Evolutionary conservation across 108 stramenopile species (phyloP).

Genomic region (Cyclotella distinguenda): DNA sequence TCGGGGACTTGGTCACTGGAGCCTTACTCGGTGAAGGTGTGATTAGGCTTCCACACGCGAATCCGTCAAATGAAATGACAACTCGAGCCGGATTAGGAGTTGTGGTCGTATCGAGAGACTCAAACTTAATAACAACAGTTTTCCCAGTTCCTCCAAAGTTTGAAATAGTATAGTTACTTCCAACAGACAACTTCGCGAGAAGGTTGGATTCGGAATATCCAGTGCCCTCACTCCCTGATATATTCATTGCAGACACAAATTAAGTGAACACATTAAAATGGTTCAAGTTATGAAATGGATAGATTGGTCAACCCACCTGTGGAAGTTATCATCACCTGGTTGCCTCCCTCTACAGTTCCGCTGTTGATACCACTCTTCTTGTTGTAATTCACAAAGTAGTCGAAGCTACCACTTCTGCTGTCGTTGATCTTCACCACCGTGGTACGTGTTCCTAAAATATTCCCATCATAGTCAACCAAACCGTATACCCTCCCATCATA

Average conservation of each 20-base stretch:
- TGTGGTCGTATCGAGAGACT: neutral
- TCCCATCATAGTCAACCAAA: slow-evolving; percentile 14
- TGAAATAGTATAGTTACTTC: slow-evolving; percentile 9
- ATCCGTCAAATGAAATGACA: neutral
- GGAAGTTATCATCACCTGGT: slow-evolving; percentile 42
- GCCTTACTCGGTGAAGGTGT: neutral
- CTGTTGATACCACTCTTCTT: slow-evolving; percentile 43
- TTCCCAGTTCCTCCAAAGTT: slow-evolving; percentile 9
- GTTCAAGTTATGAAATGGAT: neutral
- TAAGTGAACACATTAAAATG: neutral
- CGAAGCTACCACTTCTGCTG: slow-evolving; percentile 1
- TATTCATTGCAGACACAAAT: neutral
- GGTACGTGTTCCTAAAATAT: neutral
- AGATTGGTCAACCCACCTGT: neutral
- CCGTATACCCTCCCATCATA: slow-evolving; percentile 26
- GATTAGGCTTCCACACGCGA: slow-evolving; percentile 3
- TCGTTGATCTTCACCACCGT: slow-evolving; percentile 24
- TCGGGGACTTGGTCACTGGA: neutral
- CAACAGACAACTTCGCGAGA: slow-evolving; percentile 37
- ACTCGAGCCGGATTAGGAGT: slow-evolving; percentile 1
- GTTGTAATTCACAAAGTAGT: slow-evolving; percentile 50
- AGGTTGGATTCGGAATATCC: slow-evolving; percentile 39
- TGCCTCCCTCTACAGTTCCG: slow-evolving; percentile 38
- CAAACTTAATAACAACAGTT: neutral
- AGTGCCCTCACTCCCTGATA: slow-evolving; percentile 22